Base-by-base conservation (phyloP, 345 rosid genomes). In the Gossypium turneri region DNA sequence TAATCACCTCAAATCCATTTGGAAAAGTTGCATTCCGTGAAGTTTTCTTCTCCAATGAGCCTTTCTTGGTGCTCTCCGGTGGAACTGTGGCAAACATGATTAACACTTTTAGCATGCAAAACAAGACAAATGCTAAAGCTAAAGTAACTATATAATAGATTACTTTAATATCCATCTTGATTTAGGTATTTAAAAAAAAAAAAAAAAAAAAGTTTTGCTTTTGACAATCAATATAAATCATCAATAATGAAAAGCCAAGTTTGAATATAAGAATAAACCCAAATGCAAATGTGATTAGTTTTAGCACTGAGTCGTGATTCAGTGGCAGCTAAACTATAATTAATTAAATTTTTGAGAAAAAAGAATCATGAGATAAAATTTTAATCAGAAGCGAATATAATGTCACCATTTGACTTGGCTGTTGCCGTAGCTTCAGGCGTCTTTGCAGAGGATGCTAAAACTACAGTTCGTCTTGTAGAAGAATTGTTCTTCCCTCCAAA, bases 1-100 rank as follows among this genome's bases (percentile, higher is more conserved):
- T 3, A 29, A 64, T 81, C 67, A 90, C 98, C 90, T 92, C 97
- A 81, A 90, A 82, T 73, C 88, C 97, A 79, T 79, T 84, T 6
- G 97, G 98, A 81, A 94, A 94, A 78, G 86, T 85, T 56, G 85
- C 85, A 60, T 74, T 72, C n/a, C 78, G 67, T 52, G 9, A 72
- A 24, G 87, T 3, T 29, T 63, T 84, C 79, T 81, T 88, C 86
- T 81, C 85, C 58, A 63, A 47, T 50, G 90, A 74, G 62, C 84
- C 80, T 75, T 67, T 70, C 43, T 61, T 22, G 47, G 69, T 77
- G 50, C 76, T 83, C 81, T 83, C 91, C 76, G 81, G 74, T 47
- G 78, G 81, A 75, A 81, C 76, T 71, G 57, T 62, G 45, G 48
- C 22, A 78, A 76, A 9, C 72, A 76, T 65, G 65, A 13, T 73